Base-by-base conservation (phyloP, 257 asterid species). In the Parsonsia alboflavescens region DNA sequence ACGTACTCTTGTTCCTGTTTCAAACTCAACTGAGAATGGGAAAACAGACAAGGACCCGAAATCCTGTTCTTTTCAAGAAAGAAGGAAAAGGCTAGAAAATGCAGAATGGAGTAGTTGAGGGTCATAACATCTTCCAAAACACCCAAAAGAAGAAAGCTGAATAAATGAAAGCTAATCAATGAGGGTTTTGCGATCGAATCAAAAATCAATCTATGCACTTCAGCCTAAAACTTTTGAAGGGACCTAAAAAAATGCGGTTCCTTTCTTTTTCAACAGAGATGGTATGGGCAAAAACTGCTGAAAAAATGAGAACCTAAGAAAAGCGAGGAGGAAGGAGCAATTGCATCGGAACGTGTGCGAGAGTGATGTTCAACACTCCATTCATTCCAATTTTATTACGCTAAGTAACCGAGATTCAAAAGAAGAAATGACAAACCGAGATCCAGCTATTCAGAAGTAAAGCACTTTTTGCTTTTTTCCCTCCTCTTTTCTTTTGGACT, bases 281-380 rank as follows among this genome's bases (percentile, higher is more conserved):
- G 6, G 41, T 46, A 68, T 64, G 68, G 53, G 54, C 45, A 58
- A 50, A 63, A 78, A 79, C 64, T 16, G 79, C 59, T 11, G 77
- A 46, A 84, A 66, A 71, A 79, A 80, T 72, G 62, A 52, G 70
- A 59, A 50, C 9, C 64, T 70, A 64, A 78, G 39, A 39, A 41
- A 21, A 33, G 45, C 4, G 22, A 66, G 30, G 54, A 53, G 59
- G 45, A 33, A 63, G 56, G 42, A 57, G 45, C 54, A 54, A 76
- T 41, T 68, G 82, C 88, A 73, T 86, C 19, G 90, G 73, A 73
- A 79, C 79, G 77, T 72, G 93, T 79, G 96, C 52, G 28, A 71
- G 73, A 17, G 73, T 73, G 83, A 77, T 84, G 57, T 79, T 75
- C 84, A 62, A 61, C 78, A 58, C 75, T 58, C 65, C 78, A 58